These are phyloP conservation scores for Bisporella sp. DNA, from an alignment of 2,329 filamentous ascomycete species.

Conservation along the genomic window DNA sequence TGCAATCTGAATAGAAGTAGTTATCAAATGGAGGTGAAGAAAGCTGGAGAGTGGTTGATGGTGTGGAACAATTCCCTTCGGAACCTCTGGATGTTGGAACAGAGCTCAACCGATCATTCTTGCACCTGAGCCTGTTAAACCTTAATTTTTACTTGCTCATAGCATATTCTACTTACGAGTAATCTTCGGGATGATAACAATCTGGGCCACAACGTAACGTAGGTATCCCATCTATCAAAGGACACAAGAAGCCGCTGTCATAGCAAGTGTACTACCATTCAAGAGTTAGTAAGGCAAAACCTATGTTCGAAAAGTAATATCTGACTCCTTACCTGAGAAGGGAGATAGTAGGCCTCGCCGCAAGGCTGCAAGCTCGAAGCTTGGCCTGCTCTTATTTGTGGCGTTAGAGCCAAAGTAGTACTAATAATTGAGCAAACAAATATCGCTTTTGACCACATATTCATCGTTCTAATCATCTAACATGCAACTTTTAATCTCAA, in stretches of 20 bases:
- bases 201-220: conserved; percentile 29
- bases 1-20: conserved; percentile 60
- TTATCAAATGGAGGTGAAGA: conserved; percentile 50
- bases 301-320: neutral
- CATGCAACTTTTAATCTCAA: too few species aligned
- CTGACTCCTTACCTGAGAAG: conserved; percentile 7
- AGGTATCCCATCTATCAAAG: conserved; percentile 26
- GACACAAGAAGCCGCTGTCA: conserved; percentile 30
- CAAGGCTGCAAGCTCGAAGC: conserved; percentile 4
- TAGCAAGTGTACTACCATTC: conserved; percentile 31
- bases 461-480: too few species aligned
- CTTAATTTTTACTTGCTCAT: neutral
- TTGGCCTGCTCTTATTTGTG: too few species aligned
- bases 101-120: conserved; percentile 20
- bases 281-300: neutral
- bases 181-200: conserved; percentile 29
- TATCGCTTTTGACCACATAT: too few species aligned
- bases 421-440: too few species aligned
- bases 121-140: conserved; percentile 4
- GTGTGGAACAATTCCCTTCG: conserved; percentile 3
- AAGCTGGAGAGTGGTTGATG: conserved; percentile 11
- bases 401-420: too few species aligned
- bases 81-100: conserved; percentile 14
- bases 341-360: conserved; percentile 11
- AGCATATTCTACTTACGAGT: conserved; percentile 18